phyloP scores from a whole-genome alignment of 805 yeast genomes.

The Kodamaea sagamina region DNA sequence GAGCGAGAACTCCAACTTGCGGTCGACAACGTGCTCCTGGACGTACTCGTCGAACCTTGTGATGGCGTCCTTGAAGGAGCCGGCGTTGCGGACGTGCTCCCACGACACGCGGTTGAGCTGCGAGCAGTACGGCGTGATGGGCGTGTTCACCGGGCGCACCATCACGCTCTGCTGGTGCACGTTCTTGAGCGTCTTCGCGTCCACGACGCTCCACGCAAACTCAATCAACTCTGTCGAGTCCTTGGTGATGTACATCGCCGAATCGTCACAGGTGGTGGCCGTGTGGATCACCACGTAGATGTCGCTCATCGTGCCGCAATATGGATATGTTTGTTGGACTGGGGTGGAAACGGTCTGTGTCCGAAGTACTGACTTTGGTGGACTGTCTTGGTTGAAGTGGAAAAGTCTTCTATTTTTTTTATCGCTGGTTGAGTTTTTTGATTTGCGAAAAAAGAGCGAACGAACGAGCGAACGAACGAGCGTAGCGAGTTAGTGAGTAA shows the following conservation, averaged over 20 bases:
- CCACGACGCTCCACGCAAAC: constrained; percentile 65
- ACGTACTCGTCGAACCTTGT: constrained; percentile 52
- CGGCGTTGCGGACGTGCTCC: constrained; percentile 61
- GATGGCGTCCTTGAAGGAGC: constrained; percentile 65
- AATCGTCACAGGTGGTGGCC: constrained; percentile 68
- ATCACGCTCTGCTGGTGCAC: constrained; percentile 46
- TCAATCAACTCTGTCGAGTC: constrained; percentile 71
- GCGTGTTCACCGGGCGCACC: constrained; percentile 64
- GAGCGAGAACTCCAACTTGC: constrained; percentile 57
- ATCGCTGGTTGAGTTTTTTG: neutral
- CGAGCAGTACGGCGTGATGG: constrained; percentile 61
- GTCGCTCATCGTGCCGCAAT: constrained; percentile 49
- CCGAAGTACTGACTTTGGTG: no score
- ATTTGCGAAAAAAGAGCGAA: constrained; percentile 1
- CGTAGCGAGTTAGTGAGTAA: neutral
- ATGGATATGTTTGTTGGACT: no score
- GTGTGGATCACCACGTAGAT: constrained; percentile 61
- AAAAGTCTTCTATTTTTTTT: constrained; percentile 5
- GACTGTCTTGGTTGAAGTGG: constrained; percentile 1
- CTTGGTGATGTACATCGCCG: constrained; percentile 55
- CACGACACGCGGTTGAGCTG: constrained; percentile 55
- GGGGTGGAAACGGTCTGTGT: neutral
- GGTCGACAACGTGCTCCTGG: constrained; percentile 42
- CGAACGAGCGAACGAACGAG: no score
- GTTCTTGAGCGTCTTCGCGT: constrained; percentile 50